phyloP scores from a whole-genome alignment of 345 rosid species.

The Acer saccharum region DNA sequence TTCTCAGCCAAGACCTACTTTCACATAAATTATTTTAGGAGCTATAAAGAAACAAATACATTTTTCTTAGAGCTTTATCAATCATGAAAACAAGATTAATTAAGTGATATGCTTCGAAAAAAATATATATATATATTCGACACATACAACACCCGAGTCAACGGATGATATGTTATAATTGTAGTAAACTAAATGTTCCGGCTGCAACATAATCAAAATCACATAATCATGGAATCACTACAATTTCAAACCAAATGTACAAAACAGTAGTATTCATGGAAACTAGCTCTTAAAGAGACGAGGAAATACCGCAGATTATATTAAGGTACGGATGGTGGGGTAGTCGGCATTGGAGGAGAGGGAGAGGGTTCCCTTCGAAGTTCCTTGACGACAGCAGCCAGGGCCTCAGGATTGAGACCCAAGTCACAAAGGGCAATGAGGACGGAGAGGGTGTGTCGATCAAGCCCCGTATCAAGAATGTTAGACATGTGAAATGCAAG shows the following conservation, averaged over 20 bases:
- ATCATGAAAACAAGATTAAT: not conserved
- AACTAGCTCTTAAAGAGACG: too few relatives aligned
- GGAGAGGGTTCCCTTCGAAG: constrained; percentile 36
- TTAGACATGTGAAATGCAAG: constrained; percentile 57
- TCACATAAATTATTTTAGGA: too few relatives aligned
- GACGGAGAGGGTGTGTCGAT: constrained; percentile 52
- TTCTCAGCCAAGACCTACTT: not conserved
- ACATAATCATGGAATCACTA: not conserved
- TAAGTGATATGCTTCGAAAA: not conserved
- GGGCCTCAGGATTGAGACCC: constrained; percentile 52
- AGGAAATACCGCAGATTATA: too few relatives aligned
- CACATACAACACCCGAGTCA: not conserved
- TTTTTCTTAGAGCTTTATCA: too few relatives aligned
- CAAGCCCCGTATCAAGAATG: constrained; percentile 53
- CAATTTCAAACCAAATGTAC: not conserved
- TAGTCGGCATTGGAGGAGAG: not conserved
- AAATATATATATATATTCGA: too few relatives aligned
- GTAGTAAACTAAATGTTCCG: too few relatives aligned
- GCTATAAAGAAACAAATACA: not conserved
- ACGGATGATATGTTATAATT: too few relatives aligned
- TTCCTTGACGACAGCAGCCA: constrained; percentile 52
- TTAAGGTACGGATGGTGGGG: not conserved
- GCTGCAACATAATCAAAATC: not conserved
- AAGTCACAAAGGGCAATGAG: constrained; percentile 55
- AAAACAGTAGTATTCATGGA: too few relatives aligned